Evolutionary conservation across 371 early-diverging fungal species (phyloP), one percentile per base, ranked within the genome.

Genomic region (Dichotomocladium elegans): DNA sequence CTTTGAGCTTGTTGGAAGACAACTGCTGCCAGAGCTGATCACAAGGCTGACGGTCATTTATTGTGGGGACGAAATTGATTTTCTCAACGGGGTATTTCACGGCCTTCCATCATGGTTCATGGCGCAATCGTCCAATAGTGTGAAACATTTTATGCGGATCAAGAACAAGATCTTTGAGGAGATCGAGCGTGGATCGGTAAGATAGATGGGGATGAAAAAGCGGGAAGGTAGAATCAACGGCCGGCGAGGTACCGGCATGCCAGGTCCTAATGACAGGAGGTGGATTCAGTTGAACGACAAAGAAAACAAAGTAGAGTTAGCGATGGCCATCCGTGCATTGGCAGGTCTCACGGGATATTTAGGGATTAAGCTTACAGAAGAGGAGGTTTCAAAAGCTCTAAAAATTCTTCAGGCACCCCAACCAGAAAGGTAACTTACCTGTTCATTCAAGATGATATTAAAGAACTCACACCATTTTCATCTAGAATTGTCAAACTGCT

Each of bases 321-420:
- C 64, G 26, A 49, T 55, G 27, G 47, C 68, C 24, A 42, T 76
- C 11, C 63, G 77, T n/a, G 75, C 63, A 28, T 31, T 75, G 15
- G 58, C 60, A 27, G 75, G 75, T 1, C 47, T 75, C 2, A 52
- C 65, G 1, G 75, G 68, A 2, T 76, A 61, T 43, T 62, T 76
- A 51, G 73, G 77, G 8, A 64, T 76, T 4, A 70, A 68, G 26
- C 35, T 72, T 14, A 51, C 46, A 4, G 68, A 72, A 30, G 15
- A 44, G 4, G 70, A 76, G 28, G 51, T 64, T 9, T 29, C 40
- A 9, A 17, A 59, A 0, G 65, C 68, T 30, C 26, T 70, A 15
- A 45, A 52, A 33, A 3, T 70, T 12, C 47, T 72, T 21, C 53
- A 49, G 15, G 34, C 48, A 9, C 45, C 76, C 4, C 31, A 53